Evolutionary conservation across 2,329 filamentous ascomycete genomes (phyloP).

Genomic region (Plenodomus lindquistii): DNA sequence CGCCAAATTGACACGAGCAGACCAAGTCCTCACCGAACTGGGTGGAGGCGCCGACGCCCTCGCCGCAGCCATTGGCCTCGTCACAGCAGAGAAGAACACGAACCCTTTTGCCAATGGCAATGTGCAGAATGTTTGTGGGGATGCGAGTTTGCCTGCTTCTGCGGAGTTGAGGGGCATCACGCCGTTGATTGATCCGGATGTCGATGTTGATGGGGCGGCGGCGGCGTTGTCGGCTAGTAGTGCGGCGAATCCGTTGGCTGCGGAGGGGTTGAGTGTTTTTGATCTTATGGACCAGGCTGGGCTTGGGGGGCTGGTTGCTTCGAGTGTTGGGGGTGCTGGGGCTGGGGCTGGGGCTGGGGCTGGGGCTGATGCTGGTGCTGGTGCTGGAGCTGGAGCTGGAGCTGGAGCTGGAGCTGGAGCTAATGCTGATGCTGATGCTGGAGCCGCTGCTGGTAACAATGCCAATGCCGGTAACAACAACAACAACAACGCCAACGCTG

Average conservation of each 20-base stretch:
- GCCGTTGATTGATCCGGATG: conserved; percentile 68
- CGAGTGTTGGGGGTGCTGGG: conserved; percentile 43
- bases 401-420: conserved; percentile 15
- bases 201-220: conserved; percentile 59
- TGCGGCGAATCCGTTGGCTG: conserved; percentile 58
- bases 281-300: conserved; percentile 65
- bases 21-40: conserved; percentile 65
- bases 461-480: conserved; percentile 15
- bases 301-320: conserved; percentile 63
- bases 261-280: conserved; percentile 66
- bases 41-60: conserved; percentile 64
- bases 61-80: conserved; percentile 64
- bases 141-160: conserved; percentile 65
- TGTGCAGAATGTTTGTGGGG: conserved; percentile 64
- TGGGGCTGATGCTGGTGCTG: conserved; percentile 6
- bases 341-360: conserved; percentile 29
- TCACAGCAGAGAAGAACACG: conserved; percentile 73
- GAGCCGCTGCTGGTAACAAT: conserved; percentile 10
- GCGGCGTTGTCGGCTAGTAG: conserved; percentile 64
- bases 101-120: conserved; percentile 66
- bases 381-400: conserved; percentile 28
- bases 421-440: conserved; percentile 5
- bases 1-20: conserved; percentile 65
- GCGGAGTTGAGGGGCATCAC: conserved; percentile 66
- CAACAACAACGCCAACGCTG: conserved; percentile 22